Conservation (phyloP, 768 basidiomycete species). For the Leccinum imitatum region DNA sequence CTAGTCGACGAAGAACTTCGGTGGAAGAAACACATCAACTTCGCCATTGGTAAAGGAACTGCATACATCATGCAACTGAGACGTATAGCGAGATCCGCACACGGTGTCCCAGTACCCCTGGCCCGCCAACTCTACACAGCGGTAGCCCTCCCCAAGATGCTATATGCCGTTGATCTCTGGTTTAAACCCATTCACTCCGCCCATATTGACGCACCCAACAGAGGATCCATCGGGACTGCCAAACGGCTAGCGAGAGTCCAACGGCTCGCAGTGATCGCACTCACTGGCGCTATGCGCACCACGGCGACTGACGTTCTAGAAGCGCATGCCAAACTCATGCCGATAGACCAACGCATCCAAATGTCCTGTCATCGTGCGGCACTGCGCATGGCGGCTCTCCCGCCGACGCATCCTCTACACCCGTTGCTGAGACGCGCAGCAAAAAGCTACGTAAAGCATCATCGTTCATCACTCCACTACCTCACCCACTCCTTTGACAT, state of each 20-base stretch:
- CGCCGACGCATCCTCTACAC: too few relatives aligned
- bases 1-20: background rate
- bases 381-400: too few relatives aligned
- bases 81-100: background rate
- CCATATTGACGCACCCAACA: background rate
- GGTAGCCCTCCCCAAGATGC: background rate
- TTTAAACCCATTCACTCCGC: background rate
- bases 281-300: too few relatives aligned
- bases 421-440: too few relatives aligned
- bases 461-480: background rate
- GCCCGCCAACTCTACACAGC: background rate
- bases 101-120: background rate
- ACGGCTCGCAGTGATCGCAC: background rate
- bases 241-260: background rate
- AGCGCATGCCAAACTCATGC: too few relatives aligned
- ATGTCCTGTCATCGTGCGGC: too few relatives aligned
- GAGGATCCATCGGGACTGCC: background rate
- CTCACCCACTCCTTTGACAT: background rate
- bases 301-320: too few relatives aligned
- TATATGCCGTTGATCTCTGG: background rate
- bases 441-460: background rate
- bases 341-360: too few relatives aligned
- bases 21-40: background rate
- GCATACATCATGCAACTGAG: background rate
- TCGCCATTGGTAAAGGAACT: background rate